phyloP scores from a whole-genome alignment of 1,139 yeast genomes.

The Diutina ranongensis region DNA sequence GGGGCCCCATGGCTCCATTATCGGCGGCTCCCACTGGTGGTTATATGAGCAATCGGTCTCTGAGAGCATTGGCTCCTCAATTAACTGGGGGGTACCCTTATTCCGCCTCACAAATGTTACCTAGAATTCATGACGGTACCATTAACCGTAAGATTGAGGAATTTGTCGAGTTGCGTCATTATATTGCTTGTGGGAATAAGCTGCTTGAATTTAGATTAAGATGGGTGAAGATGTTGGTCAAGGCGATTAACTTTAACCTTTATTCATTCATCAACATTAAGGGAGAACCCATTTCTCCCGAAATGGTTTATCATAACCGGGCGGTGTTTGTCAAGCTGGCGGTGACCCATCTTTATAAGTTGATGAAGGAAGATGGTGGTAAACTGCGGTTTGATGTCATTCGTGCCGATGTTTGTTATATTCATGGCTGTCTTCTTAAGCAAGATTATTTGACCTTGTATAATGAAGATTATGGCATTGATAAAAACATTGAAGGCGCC shows the following conservation, averaged over 20 bases:
- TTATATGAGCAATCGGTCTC: slow-evolving; percentile 5
- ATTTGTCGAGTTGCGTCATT: slow-evolving; percentile 22
- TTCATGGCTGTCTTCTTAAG: slow-evolving; percentile 31
- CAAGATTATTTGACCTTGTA: slow-evolving; percentile 22
- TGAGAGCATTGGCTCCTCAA: slow-evolving; percentile 5
- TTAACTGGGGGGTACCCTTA: slow-evolving; percentile 3
- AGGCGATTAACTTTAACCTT: slow-evolving; percentile 29
- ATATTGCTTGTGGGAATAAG: slow-evolving; percentile 35
- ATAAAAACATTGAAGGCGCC: slow-evolving; percentile 21
- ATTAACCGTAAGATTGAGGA: slow-evolving; percentile 24
- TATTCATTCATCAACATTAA: slow-evolving; percentile 33
- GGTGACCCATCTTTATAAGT: slow-evolving; percentile 27
- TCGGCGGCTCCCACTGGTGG: slow-evolving; percentile 5
- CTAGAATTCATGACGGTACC: slow-evolving; percentile 14
- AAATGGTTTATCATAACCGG: slow-evolving; percentile 22
- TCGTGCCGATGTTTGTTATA: slow-evolving; percentile 18
- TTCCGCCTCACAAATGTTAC: slow-evolving; percentile 7
- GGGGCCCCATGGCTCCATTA: not conserved
- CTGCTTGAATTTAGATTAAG: slow-evolving; percentile 29
- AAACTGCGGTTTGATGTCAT: slow-evolving; percentile 5
- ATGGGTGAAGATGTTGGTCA: slow-evolving; percentile 35
- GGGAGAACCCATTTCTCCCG: slow-evolving; percentile 28
- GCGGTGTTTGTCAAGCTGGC: slow-evolving; percentile 29
- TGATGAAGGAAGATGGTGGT: slow-evolving; percentile 19
- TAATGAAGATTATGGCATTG: slow-evolving; percentile 28